phyloP scores from a whole-genome alignment of 805 yeast genomes.

The Saccharomycopsis sp. region DNA sequence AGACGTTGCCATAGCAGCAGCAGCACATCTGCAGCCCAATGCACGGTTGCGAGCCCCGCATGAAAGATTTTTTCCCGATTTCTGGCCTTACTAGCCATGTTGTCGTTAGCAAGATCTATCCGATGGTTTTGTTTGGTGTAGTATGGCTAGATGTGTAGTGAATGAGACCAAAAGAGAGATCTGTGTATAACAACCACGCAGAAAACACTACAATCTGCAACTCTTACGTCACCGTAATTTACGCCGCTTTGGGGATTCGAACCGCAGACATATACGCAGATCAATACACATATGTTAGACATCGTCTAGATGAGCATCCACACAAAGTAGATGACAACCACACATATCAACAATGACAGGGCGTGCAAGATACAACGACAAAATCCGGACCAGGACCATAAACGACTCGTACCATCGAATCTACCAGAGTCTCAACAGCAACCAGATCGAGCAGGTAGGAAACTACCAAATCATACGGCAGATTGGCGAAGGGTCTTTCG shows the following conservation, averaged over 20 bases:
- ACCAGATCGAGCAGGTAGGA: constrained; percentile 51
- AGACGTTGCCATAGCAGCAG: too few relatives aligned
- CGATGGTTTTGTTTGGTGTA: background rate
- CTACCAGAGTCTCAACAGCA: constrained; percentile 17
- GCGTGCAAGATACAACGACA: constrained; percentile 13
- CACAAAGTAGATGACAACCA: background rate
- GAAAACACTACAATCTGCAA: background rate
- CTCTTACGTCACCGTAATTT: background rate
- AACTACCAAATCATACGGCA: constrained; percentile 66
- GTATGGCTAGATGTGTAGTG: too few relatives aligned
- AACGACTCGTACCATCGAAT: constrained; percentile 19
- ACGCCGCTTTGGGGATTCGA: background rate
- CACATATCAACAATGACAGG: background rate
- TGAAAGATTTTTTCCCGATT: background rate
- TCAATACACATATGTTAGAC: background rate
- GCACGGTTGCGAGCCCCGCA: background rate
- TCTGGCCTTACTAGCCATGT: background rate
- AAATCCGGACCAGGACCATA: constrained; percentile 13
- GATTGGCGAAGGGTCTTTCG: constrained; percentile 91
- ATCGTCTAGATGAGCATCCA: background rate
- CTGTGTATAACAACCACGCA: too few relatives aligned
- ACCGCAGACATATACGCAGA: background rate
- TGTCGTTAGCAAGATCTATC: background rate
- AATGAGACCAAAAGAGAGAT: too few relatives aligned
- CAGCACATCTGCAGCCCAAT: background rate